Evolutionary conservation across 164 flowering plant species (phyloP).

Genomic region (Macadamia tetraphylla): DNA sequence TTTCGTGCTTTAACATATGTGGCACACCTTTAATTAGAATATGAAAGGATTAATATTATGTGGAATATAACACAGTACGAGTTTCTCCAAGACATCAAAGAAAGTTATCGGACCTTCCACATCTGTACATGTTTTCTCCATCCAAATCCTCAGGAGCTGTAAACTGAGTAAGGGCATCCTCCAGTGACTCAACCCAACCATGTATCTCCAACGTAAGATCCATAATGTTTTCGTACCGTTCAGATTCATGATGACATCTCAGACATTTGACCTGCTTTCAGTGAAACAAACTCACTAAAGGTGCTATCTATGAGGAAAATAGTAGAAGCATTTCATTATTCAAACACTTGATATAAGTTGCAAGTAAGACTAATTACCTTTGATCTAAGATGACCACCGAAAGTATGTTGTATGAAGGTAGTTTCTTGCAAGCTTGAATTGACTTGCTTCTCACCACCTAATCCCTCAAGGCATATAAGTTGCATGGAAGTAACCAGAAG

Average conservation of each 20-base stretch:
- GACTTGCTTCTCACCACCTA: slow-evolving; percentile 64
- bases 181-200: slow-evolving; percentile 76
- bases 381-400: slow-evolving; percentile 79
- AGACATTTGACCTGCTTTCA: slow-evolving; percentile 63
- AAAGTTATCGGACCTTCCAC: slow-evolving; percentile 56
- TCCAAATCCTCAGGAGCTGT: slow-evolving; percentile 79
- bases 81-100: background rate
- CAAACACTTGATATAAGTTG: background rate
- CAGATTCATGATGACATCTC: slow-evolving; percentile 70
- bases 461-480: slow-evolving; percentile 64
- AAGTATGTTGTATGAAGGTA: slow-evolving; percentile 76
- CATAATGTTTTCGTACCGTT: slow-evolving; percentile 77
- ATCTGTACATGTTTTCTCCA: slow-evolving; percentile 91
- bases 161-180: slow-evolving; percentile 82
- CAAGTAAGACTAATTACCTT: slow-evolving; percentile 38
- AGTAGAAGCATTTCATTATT: background rate
- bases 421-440: slow-evolving; percentile 75
- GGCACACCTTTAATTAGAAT: slow-evolving; percentile 50
- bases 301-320: background rate
- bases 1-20: slow-evolving; percentile 77
- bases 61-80: slow-evolving; percentile 2
- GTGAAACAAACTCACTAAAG: background rate
- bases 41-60: slow-evolving; percentile 1
- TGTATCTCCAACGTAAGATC: slow-evolving; percentile 87
- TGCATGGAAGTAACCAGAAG: slow-evolving; percentile 83